Conservation (phyloP, 306 rosid genomes). For the Castanopsis chinensis region DNA sequence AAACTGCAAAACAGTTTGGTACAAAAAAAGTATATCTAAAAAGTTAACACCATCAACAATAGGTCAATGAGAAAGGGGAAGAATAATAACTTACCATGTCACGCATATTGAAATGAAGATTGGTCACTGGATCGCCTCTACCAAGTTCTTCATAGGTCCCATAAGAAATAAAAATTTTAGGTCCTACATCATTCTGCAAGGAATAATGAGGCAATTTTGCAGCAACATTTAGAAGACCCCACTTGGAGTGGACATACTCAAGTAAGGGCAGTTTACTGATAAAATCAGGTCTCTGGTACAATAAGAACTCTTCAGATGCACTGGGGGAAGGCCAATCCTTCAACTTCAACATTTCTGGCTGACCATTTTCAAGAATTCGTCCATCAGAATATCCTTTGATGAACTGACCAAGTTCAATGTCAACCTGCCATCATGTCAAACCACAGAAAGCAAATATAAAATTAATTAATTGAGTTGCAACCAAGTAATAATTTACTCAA, state of each 20-base stretch:
- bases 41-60: background rate
- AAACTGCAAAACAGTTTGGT: background rate
- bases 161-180: slow-evolving; percentile 83
- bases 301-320: slow-evolving; percentile 89
- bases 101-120: slow-evolving; percentile 88
- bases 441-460: slow-evolving; percentile 16
- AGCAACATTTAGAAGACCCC: slow-evolving; percentile 99
- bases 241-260: slow-evolving; percentile 93
- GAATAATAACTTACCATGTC: slow-evolving; percentile 78
- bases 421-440: slow-evolving; percentile 55
- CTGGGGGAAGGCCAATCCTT: slow-evolving; percentile 97
- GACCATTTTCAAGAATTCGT: slow-evolving; percentile 57
- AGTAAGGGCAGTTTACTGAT: slow-evolving; percentile 93
- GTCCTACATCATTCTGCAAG: slow-evolving; percentile 95
- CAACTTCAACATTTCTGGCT: slow-evolving; percentile 78
- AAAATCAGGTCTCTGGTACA: slow-evolving; percentile 95
- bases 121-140: slow-evolving; percentile 68
- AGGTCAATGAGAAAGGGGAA: slow-evolving; percentile 8
- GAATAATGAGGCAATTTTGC: slow-evolving; percentile 99
- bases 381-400: slow-evolving; percentile 79
- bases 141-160: slow-evolving; percentile 73
- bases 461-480: slow-evolving; percentile 9
- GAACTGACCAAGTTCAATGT: slow-evolving; percentile 73
- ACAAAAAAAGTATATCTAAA: background rate
- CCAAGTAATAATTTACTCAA: slow-evolving; percentile 16